Evolutionary conservation across 1,284 basidiomycete genomes (phyloP), one percentile per base, ranked within the genome.

Genomic region (Cutaneotrichosporon daszewskae): DNA sequence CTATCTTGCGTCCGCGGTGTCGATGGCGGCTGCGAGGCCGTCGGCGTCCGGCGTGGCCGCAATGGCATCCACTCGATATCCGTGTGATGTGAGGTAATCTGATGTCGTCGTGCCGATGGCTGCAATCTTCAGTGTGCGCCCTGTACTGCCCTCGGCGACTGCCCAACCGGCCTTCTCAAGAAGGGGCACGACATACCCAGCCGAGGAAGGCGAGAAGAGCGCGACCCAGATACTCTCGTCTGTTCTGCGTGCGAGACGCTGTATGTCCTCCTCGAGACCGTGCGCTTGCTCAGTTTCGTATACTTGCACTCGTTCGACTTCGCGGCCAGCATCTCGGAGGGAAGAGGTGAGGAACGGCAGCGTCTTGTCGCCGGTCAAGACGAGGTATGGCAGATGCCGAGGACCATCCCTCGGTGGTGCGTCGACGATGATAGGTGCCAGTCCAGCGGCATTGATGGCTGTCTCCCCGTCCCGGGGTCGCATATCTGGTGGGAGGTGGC

Each of bases 231-330:
- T n/a, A n/a, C n/a, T n/a, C 79, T 49, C 55, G 72, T 78, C 79
- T 74, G 17, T 84, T 79, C 5, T 88, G 73, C 0, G 83, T 36
- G 80, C 76, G 34, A 79, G 75, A 63, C 79, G 83, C 32, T 67
- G 54, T 2, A 75, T 60, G 59, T 89, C 86, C 1, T 80, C 79
- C 3, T 26, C 32, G 2, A 66, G 53, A n/a, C 45, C 45, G 12
- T 37, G 20, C 11, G 45, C 42, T 25, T 45, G 49, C 2, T 18
- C 6, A 20, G 44, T 45, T 37, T 23, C 22, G 46, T 66, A 68
- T 17, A 65, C 60, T 26, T 40, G 33, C 4, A 60, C 36, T 20
- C 61, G 47, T 3, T 41, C 14, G 11, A 58, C 47, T 1, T 10
- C 23, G n/a, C 54, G 40, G 9, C 58, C 58, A 1, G 51, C 54